These are phyloP conservation scores for Cladosporium halotolerans DNA, from an alignment of 2,329 filamentous ascomycete genomes.

Conservation along the genomic window DNA sequence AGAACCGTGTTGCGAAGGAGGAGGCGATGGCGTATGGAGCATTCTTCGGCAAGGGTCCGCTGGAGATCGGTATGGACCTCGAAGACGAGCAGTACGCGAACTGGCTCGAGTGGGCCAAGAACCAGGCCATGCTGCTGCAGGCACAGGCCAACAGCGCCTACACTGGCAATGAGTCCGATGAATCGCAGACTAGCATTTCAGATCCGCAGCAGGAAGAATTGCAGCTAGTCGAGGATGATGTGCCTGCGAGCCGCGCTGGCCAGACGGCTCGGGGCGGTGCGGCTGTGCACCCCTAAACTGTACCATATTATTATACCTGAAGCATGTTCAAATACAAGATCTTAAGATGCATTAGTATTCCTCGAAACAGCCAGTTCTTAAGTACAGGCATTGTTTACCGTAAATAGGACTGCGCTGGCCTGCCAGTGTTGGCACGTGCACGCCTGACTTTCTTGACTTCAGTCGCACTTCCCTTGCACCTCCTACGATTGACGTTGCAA, in stretches of 20 bases:
- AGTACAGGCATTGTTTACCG: too few species aligned
- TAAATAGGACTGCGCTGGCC: too few species aligned
- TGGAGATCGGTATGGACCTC: constrained; percentile 73
- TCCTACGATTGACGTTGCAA: too few species aligned
- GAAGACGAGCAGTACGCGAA: constrained; percentile 74
- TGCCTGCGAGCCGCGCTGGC: constrained; percentile 29
- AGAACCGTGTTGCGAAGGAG: constrained; percentile 75
- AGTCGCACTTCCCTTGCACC: too few species aligned
- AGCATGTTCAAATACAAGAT: constrained; percentile 2
- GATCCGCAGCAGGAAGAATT: constrained; percentile 28
- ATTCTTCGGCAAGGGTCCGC: constrained; percentile 71
- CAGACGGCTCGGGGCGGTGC: constrained; percentile 34
- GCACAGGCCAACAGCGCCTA: constrained; percentile 43
- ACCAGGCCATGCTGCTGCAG: constrained; percentile 45
- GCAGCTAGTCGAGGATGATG: constrained; percentile 29
- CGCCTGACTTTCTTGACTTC: too few species aligned
- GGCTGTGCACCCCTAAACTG: constrained; percentile 29
- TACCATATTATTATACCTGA: constrained; percentile 4
- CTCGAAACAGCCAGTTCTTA: too few species aligned
- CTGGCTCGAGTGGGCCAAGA: constrained; percentile 75
- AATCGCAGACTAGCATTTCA: constrained; percentile 25
- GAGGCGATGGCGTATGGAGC: constrained; percentile 81
- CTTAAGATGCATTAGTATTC: too few species aligned
- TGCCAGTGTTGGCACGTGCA: too few species aligned
- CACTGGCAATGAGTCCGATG: constrained; percentile 32